These are phyloP conservation scores for Melanomma pulvis-pyrius DNA, from an alignment of 495 filamentous ascomycete species.

Conservation along the genomic window DNA sequence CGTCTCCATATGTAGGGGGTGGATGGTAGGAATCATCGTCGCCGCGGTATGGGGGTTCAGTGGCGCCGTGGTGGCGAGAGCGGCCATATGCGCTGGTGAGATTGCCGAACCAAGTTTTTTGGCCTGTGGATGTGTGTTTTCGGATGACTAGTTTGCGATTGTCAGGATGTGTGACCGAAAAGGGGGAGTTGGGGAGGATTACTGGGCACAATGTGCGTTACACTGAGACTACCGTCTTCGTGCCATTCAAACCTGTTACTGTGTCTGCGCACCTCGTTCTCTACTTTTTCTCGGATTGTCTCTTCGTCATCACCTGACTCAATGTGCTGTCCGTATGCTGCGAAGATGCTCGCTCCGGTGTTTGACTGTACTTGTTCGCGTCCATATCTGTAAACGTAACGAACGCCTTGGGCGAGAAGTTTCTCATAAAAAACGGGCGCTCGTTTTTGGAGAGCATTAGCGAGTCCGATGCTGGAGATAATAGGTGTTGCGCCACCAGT, in stretches of 20 bases:
- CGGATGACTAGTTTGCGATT: conserved; percentile 30
- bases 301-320: conserved; percentile 23
- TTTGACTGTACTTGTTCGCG: conserved; percentile 36
- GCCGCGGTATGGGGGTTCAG: conserved; percentile 35
- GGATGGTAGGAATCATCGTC: conserved; percentile 41
- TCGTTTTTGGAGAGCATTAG: conserved; percentile 25
- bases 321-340: conserved; percentile 29
- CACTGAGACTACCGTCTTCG: conserved; percentile 37
- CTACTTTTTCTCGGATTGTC: conserved; percentile 29
- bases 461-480: conserved; percentile 32
- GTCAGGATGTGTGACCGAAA: not conserved
- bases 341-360: conserved; percentile 33
- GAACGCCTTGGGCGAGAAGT: conserved; percentile 34
- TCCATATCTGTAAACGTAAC: conserved; percentile 40
- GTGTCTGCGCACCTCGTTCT: conserved; percentile 28
- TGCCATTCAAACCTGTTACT: conserved; percentile 38
- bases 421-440: conserved; percentile 35
- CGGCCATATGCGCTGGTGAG: conserved; percentile 38
- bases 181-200: not conserved
- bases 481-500: conserved; percentile 31
- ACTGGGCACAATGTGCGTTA: conserved; percentile 41
- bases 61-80: conserved; percentile 36
- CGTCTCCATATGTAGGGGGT: conserved; percentile 38
- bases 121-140: conserved; percentile 32
- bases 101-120: conserved; percentile 41